phyloP scores from a whole-genome alignment of 345 rosid species.

The Brassica carinata region DNA sequence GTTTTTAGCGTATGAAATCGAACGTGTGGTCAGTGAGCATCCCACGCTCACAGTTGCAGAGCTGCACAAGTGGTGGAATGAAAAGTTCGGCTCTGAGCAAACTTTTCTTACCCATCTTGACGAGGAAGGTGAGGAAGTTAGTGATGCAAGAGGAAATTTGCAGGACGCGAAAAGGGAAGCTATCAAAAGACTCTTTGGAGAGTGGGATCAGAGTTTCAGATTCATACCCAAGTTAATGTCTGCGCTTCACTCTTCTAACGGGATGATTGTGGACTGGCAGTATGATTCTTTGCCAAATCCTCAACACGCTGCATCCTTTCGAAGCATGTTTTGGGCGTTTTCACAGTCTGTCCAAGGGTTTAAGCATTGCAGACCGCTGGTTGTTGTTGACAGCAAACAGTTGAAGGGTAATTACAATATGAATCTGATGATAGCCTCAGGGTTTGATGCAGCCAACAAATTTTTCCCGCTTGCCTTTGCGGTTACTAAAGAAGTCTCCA shows the following conservation, averaged over 20 bases:
- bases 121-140: neutral
- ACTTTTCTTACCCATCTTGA: neutral
- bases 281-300: conserved; percentile 8
- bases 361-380: conserved; percentile 14
- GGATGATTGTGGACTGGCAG: neutral
- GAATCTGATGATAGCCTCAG: conserved; percentile 14
- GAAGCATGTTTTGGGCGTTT: conserved; percentile 25
- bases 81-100: neutral
- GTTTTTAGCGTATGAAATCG: neutral
- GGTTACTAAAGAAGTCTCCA: neutral
- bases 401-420: neutral
- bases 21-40: neutral
- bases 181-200: neutral
- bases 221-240: conserved; percentile 14
- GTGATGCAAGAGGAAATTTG: neutral
- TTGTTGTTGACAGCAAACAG: neutral
- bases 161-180: neutral
- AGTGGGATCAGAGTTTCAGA: conserved; percentile 3
- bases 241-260: neutral
- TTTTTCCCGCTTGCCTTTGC: conserved; percentile 7
- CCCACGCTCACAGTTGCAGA: conserved; percentile 8
- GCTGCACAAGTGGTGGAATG: neutral
- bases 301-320: neutral
- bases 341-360: conserved; percentile 23
- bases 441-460: neutral